phyloP scores from a whole-genome alignment of 257 asterid species.

The Mitragyna speciosa region DNA sequence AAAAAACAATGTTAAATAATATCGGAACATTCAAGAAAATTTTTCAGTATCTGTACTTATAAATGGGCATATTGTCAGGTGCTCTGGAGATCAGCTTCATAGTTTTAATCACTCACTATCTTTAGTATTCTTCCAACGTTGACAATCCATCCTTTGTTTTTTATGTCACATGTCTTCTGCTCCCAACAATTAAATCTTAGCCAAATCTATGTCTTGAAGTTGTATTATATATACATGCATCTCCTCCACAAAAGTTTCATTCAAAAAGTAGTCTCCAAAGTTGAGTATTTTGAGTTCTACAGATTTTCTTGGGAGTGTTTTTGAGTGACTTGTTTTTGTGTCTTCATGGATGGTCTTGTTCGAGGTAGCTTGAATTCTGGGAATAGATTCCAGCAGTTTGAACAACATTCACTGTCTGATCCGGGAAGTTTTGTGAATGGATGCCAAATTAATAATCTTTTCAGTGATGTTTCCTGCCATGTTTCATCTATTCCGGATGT shows the following conservation, averaged over 20 bases:
- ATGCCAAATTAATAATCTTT: background rate
- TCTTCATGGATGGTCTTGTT: conserved; percentile 6
- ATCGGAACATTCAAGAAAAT: background rate
- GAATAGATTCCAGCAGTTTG: background rate
- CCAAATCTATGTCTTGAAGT: background rate
- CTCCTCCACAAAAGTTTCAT: background rate
- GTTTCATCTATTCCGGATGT: background rate
- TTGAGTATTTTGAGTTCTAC: too few species aligned
- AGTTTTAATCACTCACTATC: background rate
- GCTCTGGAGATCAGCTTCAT: background rate
- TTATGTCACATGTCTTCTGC: background rate
- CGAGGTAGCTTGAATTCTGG: background rate
- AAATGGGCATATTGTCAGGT: background rate
- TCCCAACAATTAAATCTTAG: background rate
- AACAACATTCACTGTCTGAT: background rate
- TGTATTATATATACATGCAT: background rate
- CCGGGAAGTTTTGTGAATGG: background rate
- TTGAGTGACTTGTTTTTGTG: background rate
- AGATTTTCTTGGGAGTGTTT: background rate
- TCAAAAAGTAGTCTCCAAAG: background rate
- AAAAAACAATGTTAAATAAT: background rate
- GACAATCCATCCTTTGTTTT: background rate
- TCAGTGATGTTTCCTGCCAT: background rate
- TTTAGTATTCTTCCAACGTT: conserved; percentile 10
- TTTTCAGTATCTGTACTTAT: background rate